Evolutionary conservation across 768 basidiomycete species (phyloP), one percentile per base, ranked within the genome.

Genomic region (Tylopilus felleus): DNA sequence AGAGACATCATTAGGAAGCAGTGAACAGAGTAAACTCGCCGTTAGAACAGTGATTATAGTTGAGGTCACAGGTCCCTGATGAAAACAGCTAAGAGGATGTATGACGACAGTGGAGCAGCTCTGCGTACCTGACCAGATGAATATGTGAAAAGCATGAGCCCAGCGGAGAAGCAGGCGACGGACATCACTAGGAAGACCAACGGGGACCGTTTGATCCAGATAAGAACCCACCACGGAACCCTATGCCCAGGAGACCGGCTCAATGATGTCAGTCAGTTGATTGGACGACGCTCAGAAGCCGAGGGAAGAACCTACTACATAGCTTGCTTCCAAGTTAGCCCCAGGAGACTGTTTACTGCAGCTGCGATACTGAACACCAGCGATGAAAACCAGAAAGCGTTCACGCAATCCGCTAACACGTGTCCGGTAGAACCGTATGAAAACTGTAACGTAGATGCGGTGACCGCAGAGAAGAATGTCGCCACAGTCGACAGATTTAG

Each of bases 191-290:
- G 80, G 73, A 91, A 90, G 57, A 90, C 86, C 31, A 92, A 76
- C 14, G 89, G 89, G 6, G 88, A 88, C 33, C 88, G 77, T 65
- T 90, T 91, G 73, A 91, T 91, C 89, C 88, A 92, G 60, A 91
- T 90, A 39, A 80, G 66, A 22, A 81, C 78, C 79, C 79, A 80
- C 79, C 79, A 80, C 9, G 79, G 79, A 47, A 81, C 79, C 56
- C 79, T 75, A 59, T 80, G 75, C 49, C 79, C 77, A 49, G 79
- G 79, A 7, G 80, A 81, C 31, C 79, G 80, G 55, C 78, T 80
- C 51, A 10, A 52, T 60, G 58, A 55, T 55, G 59, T 62, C 52
- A 65, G 61, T 60, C 39, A 59, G 56, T 22, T 17, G 7, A 56
- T 43, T 48, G 47, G 36, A 51, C 39, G 45, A 35, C 52, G 33